Evolutionary conservation across 768 basidiomycete genomes (phyloP).

Genomic region (Lactarius sp.): DNA sequence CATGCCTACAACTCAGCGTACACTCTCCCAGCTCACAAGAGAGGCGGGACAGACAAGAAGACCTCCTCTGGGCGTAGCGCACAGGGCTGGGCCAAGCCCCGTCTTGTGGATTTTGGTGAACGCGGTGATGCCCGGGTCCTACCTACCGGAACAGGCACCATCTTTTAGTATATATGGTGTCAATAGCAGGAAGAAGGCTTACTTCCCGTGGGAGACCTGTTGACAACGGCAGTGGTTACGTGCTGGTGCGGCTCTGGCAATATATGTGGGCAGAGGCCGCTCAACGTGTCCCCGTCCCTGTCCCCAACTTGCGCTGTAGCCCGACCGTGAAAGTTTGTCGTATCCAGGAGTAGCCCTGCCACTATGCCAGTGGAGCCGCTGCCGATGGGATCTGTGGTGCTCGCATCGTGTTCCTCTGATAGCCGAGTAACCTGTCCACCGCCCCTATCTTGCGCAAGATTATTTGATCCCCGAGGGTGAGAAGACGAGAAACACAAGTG

Average conservation of each 20-base stretch:
- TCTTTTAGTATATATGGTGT: background rate
- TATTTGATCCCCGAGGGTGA: no score
- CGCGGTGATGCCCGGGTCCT: constrained; percentile 42
- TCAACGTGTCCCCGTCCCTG: constrained; percentile 26
- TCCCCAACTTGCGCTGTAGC: constrained; percentile 23
- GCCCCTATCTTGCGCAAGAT: no score
- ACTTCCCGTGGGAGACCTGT: constrained; percentile 56
- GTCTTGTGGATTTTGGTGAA: constrained; percentile 54
- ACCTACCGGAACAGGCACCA: background rate
- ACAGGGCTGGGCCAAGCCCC: constrained; percentile 64
- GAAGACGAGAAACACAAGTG: no score
- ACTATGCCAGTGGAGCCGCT: background rate
- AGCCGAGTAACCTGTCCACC: no score
- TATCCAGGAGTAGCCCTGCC: background rate
- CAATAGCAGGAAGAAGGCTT: constrained; percentile 20
- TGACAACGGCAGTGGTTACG: constrained; percentile 62
- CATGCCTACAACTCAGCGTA: background rate
- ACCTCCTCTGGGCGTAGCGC: constrained; percentile 53
- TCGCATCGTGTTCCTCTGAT: no score
- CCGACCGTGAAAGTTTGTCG: background rate
- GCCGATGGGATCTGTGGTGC: background rate
- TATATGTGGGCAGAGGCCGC: constrained; percentile 58
- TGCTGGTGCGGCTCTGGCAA: constrained; percentile 54
- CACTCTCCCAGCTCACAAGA: background rate
- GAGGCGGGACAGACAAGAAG: constrained; percentile 47